Conservation (phyloP, 345 rosid species). For the Cardamine resedifolia region DNA sequence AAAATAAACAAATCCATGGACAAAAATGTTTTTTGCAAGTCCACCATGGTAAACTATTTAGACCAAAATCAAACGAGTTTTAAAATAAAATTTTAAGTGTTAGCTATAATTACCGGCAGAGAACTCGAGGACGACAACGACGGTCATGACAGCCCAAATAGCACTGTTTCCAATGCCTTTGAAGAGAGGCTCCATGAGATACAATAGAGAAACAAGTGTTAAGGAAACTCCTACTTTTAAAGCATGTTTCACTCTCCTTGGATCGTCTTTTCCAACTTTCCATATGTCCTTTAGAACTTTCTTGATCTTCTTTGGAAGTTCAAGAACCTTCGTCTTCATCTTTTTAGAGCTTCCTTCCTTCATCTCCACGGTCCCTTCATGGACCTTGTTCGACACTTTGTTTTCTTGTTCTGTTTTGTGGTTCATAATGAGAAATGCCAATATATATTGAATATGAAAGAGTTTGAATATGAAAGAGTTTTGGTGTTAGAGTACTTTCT, state of each 20-base stretch:
- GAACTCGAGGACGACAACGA: conserved; percentile 86
- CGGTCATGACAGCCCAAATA: conserved; percentile 92
- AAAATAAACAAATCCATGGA: neutral
- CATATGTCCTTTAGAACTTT: conserved; percentile 40
- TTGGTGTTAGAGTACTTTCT: neutral
- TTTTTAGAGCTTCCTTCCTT: conserved; percentile 5
- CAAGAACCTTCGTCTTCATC: conserved; percentile 26
- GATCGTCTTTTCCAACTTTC: conserved; percentile 67
- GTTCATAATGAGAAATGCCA: neutral
- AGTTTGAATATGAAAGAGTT: conserved; percentile 1
- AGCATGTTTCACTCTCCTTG: conserved; percentile 64
- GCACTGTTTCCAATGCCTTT: conserved; percentile 62
- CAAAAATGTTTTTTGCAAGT: neutral
- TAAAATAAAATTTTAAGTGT: neutral
- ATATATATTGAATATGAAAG: too few species aligned
- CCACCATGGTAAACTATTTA: neutral
- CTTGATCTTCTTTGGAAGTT: conserved; percentile 37
- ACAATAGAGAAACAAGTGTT: conserved; percentile 71
- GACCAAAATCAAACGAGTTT: too few species aligned
- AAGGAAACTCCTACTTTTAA: conserved; percentile 69
- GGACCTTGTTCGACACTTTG: conserved; percentile 42
- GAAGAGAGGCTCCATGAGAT: conserved; percentile 62
- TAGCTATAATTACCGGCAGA: conserved; percentile 54
- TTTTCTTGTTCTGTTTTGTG: neutral
- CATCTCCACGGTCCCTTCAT: conserved; percentile 37